Base-by-base conservation (phyloP, 2,329 filamentous ascomycete species). In the Xylariomycetidae sp. region DNA sequence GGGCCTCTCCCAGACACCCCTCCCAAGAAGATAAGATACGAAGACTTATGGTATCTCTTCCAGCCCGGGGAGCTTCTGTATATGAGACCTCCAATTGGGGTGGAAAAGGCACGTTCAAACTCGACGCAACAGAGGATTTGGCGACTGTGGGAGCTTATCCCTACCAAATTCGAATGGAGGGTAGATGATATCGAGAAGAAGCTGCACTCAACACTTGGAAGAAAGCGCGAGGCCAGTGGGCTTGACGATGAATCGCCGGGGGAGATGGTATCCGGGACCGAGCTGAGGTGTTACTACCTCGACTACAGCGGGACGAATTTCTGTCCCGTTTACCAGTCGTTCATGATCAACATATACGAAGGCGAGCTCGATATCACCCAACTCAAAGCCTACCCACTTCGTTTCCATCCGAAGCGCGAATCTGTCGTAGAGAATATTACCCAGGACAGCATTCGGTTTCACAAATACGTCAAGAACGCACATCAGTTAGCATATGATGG, bases 41-140 rank as follows among this genome's bases (percentile, higher is more conserved):
- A 61, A 12, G 64, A 69, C 38, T 40, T 69, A 12, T 66, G 63
- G 60, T 58, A 49, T 2, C 50, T 67, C 1, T 69, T 64, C 50
- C 56, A 57, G 1, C 41, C 49, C 0, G 65, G 64, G 2, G 63
- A 67, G 4, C 45, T 65, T 16, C 50, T 67, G 36, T 63, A 61
- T 42, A 59, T 62, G 54, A 62, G 62, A 0, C 45, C 56, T 0
- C n/a, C n/a, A n/a, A n/a, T n/a, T n/a, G n/a, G n/a, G n/a, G n/a
- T n/a, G n/a, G n/a, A n/a, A n/a, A n/a, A n/a, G n/a, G n/a, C n/a
- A n/a, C n/a, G n/a, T n/a, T n/a, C n/a, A n/a, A n/a, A n/a, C n/a
- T n/a, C n/a, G n/a, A n/a, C n/a, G n/a, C 62, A 63, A 38, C 61
- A 64, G 29, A 55, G 63, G 29, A 40, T 63, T 13, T 64, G 61